Evolutionary conservation across 441 rosid genomes (phyloP), one percentile per base, ranked within the genome.

Genomic region (Raphanus hybrid): DNA sequence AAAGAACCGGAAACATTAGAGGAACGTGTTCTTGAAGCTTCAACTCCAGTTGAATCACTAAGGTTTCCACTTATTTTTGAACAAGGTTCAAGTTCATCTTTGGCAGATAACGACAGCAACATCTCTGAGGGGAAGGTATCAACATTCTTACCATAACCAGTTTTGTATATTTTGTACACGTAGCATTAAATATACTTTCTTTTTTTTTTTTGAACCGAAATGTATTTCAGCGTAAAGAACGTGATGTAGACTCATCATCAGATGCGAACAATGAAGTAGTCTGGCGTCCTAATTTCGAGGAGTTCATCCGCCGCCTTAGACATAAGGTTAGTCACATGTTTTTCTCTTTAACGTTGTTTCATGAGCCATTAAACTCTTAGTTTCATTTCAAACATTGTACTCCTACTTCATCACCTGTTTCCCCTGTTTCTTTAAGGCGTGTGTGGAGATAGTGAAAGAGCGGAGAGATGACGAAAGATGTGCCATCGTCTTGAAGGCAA

Each of bases 281-380:
- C 58, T 94, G 97, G 97, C 96, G 92, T 80, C 94, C 88, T 80
- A 94, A 90, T 82, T 88, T 83, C 64, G 97, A 91, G 86, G 96
- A 87, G 82, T 86, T 92, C 80, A 70, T 87, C 39, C 90, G 85
- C 48, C 81, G 75, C 35, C 89, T 89, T 75, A 87, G 96, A 85
- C 91, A 91, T 80, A 89, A 92, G 97, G 99, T 92, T 78, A 58
- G 88, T 78, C 1, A 52, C 45, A 39, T 2, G 3, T 45, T 58
- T 60, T 23, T 41, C 70, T 52, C 78, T 11, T 45, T 68, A 59
- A 67, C 58, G 64, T 58, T 65, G 50, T 77, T 43, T 43, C 20
- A 32, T 18, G 55, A 71, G 45, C n/a, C 77, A 37, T 35, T 14
- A n/a, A 20, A 14, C 18, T 69, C 34, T 35, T 29, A 20, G 63